Conservation (phyloP, 495 filamentous ascomycete genomes). For the Penicillium maclennaniae region DNA sequence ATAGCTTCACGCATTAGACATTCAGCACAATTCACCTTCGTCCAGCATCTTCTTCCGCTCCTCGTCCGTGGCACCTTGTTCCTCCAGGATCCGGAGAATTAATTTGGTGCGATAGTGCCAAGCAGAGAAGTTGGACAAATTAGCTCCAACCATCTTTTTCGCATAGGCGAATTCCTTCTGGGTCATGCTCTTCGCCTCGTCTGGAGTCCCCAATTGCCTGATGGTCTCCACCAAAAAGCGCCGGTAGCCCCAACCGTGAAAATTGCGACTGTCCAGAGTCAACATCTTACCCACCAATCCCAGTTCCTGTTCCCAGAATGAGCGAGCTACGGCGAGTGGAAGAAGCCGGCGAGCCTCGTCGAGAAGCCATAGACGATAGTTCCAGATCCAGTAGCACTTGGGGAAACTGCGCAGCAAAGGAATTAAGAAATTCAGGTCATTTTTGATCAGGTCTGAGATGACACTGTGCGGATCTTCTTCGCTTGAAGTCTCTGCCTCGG, state of each 20-base stretch:
- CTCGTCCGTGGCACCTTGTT: slow-evolving; percentile 57
- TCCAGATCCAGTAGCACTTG: slow-evolving; percentile 99
- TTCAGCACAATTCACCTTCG: slow-evolving; percentile 49
- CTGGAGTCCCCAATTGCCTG: slow-evolving; percentile 51
- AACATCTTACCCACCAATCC: slow-evolving; percentile 81
- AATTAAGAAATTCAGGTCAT: slow-evolving; percentile 75
- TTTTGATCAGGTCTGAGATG: slow-evolving; percentile 52
- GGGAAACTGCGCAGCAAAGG: slow-evolving; percentile 79
- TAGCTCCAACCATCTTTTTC: slow-evolving; percentile 73
- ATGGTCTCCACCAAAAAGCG: slow-evolving; percentile 67
- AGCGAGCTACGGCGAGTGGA: slow-evolving; percentile 45
- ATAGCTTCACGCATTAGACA: not conserved
- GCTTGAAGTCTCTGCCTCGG: slow-evolving; percentile 18
- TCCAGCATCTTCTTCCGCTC: slow-evolving; percentile 68
- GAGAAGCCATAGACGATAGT: slow-evolving; percentile 87
- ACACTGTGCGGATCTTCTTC: slow-evolving; percentile 16
- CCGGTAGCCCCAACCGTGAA: slow-evolving; percentile 95
- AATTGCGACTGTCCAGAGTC: slow-evolving; percentile 80
- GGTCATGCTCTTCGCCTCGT: slow-evolving; percentile 52
- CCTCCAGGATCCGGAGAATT: slow-evolving; percentile 69
- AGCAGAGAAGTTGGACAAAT: slow-evolving; percentile 92
- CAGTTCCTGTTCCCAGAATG: slow-evolving; percentile 81
- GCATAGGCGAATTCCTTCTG: slow-evolving; percentile 87
- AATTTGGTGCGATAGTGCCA: slow-evolving; percentile 89
- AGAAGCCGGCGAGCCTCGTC: slow-evolving; percentile 63